Evolutionary conservation across 805 yeast genomes (phyloP), one percentile per base, ranked within the genome.

Genomic region (Ogataea parapolymorpha): DNA sequence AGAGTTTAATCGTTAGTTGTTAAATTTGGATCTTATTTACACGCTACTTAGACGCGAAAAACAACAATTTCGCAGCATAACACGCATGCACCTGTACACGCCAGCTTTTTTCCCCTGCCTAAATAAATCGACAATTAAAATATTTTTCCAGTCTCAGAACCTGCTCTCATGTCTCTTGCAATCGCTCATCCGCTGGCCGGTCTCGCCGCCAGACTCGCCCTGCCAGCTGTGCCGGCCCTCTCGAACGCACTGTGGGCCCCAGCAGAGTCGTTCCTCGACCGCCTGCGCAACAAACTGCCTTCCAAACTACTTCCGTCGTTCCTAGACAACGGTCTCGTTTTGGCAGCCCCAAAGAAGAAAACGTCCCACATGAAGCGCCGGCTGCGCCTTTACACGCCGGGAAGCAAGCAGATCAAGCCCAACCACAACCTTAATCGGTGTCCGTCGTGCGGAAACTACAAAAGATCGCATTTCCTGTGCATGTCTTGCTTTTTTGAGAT

Each of bases 331-430:
- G 95, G 95, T n/a, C 75, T 85, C 23, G 68, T 87, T 39, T 70
- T 71, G 51, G 99, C 99, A 5, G 97, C 81, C 6, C 98, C 99
- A 41, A 93, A 93, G 72, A 89, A 90, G 77, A 90, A 89, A 64
- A 80, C 80, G 2, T 88, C 98, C 6, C 87, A 88, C 61, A 79
- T 79, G 67, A 85, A 87, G 63, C 85, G 86, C 57, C 81, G 97
- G 64, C 82, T 78, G 60, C 80, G 90, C 67, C 79, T 84, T 52
- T 77, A 86, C 50, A 89, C 88, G 6, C 87, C 91, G 4, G 95
- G 86, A 9, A 74, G 79, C 43, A 91, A 88, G 62, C 93, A 89
- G 53, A 69, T 86, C 51, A 79, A 85, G 61, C 80, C 82, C 37
- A 72, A 85, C 49, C 76, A 80, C 41, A 82, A 86, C 59, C 70